A percentile compares a stretch with the other conserved stretches of the same genome.
Conservation (phyloP, 805 yeast genomes). For the Metschnikowia koreensis region DNA sequence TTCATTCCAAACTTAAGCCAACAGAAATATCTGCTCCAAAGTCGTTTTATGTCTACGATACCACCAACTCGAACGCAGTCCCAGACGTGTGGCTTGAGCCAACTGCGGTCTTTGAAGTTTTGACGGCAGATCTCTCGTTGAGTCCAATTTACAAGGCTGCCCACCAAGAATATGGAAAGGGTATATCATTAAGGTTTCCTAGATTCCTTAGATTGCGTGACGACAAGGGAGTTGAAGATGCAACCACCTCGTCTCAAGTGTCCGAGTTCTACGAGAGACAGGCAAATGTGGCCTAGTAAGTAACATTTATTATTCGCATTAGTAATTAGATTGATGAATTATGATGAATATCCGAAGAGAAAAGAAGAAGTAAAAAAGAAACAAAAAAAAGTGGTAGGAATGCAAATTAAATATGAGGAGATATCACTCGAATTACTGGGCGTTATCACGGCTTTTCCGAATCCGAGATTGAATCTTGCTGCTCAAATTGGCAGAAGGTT, state of each 20-base stretch:
- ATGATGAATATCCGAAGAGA: not conserved
- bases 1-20: constrained; percentile 62
- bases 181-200: constrained; percentile 86
- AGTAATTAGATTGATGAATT: not conserved
- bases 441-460: constrained; percentile 33
- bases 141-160: constrained; percentile 92
- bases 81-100: constrained; percentile 98
- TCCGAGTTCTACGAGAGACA: constrained; percentile 81
- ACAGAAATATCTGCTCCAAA: constrained; percentile 66
- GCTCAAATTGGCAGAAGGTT: constrained; percentile 19
- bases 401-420: not conserved
- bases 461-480: constrained; percentile 36
- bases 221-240: constrained; percentile 82
- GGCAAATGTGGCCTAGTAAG: constrained; percentile 34
- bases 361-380: not conserved
- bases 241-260: constrained; percentile 80
- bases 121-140: constrained; percentile 85
- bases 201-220: constrained; percentile 80
- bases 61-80: constrained; percentile 54
- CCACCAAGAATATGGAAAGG: constrained; percentile 66
- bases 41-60: constrained; percentile 64
- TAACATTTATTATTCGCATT: not conserved
- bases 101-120: constrained; percentile 74
- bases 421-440: not conserved
- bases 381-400: not conserved